phyloP scores from a whole-genome alignment of 768 basidiomycete species.

The Psilocybe subaeruginosa region DNA sequence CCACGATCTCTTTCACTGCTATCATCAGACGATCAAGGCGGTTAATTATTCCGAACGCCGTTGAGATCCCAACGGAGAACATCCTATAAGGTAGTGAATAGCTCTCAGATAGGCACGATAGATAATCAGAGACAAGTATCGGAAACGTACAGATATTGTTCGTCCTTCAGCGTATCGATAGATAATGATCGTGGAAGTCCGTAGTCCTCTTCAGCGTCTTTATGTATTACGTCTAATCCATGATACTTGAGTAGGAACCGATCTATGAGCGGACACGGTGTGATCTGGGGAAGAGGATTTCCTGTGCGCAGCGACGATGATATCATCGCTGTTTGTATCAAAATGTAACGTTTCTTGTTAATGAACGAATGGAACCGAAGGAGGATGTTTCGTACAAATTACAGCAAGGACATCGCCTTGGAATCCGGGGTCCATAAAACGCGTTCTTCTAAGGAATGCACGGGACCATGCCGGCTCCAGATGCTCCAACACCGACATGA shows the following conservation, averaged over 20 bases:
- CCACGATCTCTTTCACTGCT: constrained; percentile 83
- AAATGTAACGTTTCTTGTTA: neutral
- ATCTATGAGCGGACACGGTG: constrained; percentile 70
- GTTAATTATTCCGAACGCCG: constrained; percentile 67
- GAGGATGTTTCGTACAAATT: constrained; percentile 51
- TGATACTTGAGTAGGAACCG: constrained; percentile 51
- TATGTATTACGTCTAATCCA: constrained; percentile 68
- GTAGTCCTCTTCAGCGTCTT: constrained; percentile 74
- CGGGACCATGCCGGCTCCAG: constrained; percentile 78
- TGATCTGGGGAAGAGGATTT: constrained; percentile 81
- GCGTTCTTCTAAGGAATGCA: constrained; percentile 74
- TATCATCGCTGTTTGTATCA: constrained; percentile 59
- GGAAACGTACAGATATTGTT: constrained; percentile 73
- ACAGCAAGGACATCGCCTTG: constrained; percentile 86
- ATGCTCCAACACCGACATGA: constrained; percentile 72
- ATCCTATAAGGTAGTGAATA: constrained; percentile 37
- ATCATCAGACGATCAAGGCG: constrained; percentile 80
- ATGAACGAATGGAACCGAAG: neutral
- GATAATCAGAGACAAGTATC: neutral
- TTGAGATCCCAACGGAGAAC: constrained; percentile 76
- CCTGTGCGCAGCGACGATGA: constrained; percentile 77
- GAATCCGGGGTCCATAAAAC: constrained; percentile 78
- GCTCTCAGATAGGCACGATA: neutral
- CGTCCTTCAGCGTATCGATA: constrained; percentile 70
- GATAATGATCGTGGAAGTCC: constrained; percentile 74